phyloP scores from a whole-genome alignment of 805 yeast genomes.

The Candida peoriensis region DNA sequence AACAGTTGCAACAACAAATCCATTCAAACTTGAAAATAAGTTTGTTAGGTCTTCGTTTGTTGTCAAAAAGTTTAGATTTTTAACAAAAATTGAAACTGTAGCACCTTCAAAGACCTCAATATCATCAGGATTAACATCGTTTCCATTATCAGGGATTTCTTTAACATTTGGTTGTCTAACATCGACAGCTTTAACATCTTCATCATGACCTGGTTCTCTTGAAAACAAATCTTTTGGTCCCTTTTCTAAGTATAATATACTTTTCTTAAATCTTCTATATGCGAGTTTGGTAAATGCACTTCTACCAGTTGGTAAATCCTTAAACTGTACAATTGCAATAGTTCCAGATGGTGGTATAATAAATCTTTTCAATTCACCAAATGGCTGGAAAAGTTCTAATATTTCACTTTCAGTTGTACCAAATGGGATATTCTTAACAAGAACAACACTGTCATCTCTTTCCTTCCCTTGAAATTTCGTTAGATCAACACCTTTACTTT shows the following conservation, averaged over 20 bases:
- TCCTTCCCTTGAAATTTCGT: slow-evolving; percentile 60
- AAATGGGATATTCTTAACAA: slow-evolving; percentile 87
- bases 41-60: slow-evolving; percentile 50
- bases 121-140: slow-evolving; percentile 29
- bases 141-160: slow-evolving; percentile 21
- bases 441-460: slow-evolving; percentile 72
- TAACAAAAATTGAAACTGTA: slow-evolving; percentile 83
- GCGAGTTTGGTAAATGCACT: slow-evolving; percentile 85
- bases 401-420: slow-evolving; percentile 80
- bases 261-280: slow-evolving; percentile 80
- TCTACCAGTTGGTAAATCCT: slow-evolving; percentile 79
- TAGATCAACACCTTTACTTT: slow-evolving; percentile 78
- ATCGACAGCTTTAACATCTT: slow-evolving; percentile 24
- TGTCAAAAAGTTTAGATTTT: slow-evolving; percentile 86
- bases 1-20: slow-evolving; percentile 77
- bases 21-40: slow-evolving; percentile 65
- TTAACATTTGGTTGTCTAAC: slow-evolving; percentile 23
- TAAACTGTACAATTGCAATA: slow-evolving; percentile 86
- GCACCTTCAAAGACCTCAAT: slow-evolving; percentile 54
- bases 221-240: slow-evolving; percentile 84
- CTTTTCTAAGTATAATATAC: slow-evolving; percentile 85
- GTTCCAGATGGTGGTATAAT: slow-evolving; percentile 97
- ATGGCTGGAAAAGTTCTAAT: slow-evolving; percentile 72
- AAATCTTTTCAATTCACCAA: slow-evolving; percentile 74
- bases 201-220: slow-evolving; percentile 40